Percentiles rank a stretch among this genome's conserved stretches.
Conservation (phyloP, 208 protist genomes). For the Trypanosoma scelopori region DNA sequence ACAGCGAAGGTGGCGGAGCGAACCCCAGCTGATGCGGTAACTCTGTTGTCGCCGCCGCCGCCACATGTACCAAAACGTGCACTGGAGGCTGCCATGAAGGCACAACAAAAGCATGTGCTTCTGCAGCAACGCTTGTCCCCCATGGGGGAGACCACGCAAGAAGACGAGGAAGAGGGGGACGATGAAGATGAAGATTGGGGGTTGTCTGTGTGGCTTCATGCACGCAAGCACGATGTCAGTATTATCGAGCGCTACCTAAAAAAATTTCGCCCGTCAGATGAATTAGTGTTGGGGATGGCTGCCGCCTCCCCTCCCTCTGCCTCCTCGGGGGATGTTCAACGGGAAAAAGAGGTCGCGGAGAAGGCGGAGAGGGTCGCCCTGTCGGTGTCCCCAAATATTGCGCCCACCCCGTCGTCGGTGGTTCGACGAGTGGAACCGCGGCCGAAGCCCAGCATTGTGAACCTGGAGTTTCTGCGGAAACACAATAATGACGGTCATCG, state of each 20-base stretch:
- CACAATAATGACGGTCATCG: not conserved
- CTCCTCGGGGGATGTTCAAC: not conserved
- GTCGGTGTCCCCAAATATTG: not conserved
- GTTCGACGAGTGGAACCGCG: constrained; percentile 6
- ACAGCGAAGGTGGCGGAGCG: not conserved
- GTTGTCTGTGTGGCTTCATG: constrained; percentile 28
- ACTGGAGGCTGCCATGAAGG: not conserved
- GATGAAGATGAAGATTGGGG: constrained; percentile 7
- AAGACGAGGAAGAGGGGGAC: not conserved
- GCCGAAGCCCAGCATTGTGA: not conserved
- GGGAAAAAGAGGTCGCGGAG: no score
- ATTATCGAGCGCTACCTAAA: constrained; percentile 75
- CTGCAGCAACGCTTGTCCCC: constrained; percentile 3
- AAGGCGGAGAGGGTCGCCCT: no score
- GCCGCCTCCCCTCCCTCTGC: not conserved
- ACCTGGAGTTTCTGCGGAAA: constrained; percentile 1
- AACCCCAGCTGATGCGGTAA: not conserved
- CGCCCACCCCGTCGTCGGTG: constrained; percentile 20
- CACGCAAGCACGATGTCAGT: constrained; percentile 42
- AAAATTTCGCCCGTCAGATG: constrained; percentile 68
- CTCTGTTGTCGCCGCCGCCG: not conserved
- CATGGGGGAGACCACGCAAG: not conserved
- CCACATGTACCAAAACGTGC: constrained; percentile 17
- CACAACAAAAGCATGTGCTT: constrained; percentile 8
- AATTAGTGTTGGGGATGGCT: constrained; percentile 36